Percentiles rank a stretch among this genome's conserved stretches.
Conservation (phyloP, 2,329 filamentous ascomycete species). For the Sclerotinia sclerotiorum region DNA sequence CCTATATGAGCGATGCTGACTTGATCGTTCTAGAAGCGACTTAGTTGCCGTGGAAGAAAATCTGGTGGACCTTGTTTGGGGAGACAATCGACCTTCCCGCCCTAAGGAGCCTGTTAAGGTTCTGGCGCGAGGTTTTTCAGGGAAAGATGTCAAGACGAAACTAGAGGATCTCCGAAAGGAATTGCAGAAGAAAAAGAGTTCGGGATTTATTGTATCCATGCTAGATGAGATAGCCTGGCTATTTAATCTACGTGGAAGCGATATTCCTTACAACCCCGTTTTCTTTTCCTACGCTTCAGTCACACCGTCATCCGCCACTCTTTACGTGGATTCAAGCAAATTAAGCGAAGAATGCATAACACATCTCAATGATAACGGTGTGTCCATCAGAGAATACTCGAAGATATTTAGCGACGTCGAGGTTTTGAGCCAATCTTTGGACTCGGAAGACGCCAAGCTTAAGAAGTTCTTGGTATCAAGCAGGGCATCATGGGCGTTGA, state of each 20-base stretch:
- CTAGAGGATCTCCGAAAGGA: conserved; percentile 86
- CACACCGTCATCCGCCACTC: conserved; percentile 70
- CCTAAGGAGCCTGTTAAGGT: conserved; percentile 76
- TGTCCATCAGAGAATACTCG: conserved; percentile 78
- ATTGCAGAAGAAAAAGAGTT: conserved; percentile 82
- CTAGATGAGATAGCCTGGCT: conserved; percentile 97
- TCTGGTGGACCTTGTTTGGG: conserved; percentile 91
- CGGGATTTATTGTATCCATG: conserved; percentile 88
- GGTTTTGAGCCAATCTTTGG: conserved; percentile 54
- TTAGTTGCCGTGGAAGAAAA: conserved; percentile 77
- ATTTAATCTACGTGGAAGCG: conserved; percentile 93
- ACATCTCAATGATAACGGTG: conserved; percentile 67
- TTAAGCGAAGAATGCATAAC: conserved; percentile 65
- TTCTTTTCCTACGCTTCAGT: conserved; percentile 96
- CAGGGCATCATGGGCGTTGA: conserved; percentile 90
- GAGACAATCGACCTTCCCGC: conserved; percentile 65
- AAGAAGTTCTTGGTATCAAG: conserved; percentile 82
- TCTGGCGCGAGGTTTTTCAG: conserved; percentile 70
- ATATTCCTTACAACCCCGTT: conserved; percentile 97
- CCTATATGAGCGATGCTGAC: conserved; percentile 9
- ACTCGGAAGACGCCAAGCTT: conserved; percentile 40
- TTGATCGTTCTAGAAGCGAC: conserved; percentile 43
- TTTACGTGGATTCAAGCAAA: conserved; percentile 84
- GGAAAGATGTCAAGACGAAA: conserved; percentile 80
- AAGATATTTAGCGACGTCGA: conserved; percentile 78